Conservation (phyloP, 169 alveolate species). For the Eimeria zaria region DNA sequence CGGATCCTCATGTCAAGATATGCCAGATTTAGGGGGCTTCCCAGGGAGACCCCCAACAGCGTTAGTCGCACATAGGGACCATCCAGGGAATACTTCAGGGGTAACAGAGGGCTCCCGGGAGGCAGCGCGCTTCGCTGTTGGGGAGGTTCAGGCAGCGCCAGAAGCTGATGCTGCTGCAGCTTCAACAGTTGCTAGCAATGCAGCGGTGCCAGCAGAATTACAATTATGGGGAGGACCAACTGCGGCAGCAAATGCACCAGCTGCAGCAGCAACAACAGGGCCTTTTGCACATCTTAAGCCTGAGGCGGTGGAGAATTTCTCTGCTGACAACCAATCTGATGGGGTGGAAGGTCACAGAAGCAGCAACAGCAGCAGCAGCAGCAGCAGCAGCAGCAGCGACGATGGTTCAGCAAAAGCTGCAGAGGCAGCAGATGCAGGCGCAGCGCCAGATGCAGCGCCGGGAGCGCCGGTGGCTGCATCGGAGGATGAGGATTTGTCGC, state of each 20-base stretch:
- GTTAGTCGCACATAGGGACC: background rate
- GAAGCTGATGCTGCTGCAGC: background rate
- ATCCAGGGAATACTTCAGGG: background rate
- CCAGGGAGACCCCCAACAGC: background rate
- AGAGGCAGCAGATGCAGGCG: background rate
- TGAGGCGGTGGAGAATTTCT: background rate
- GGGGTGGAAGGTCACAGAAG: background rate
- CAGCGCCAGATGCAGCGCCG: background rate
- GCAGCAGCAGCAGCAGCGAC: slow-evolving; percentile 63
- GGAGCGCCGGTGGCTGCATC: background rate
- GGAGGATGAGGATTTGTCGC: background rate
- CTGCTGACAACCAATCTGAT: background rate
- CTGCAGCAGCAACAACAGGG: slow-evolving; percentile 15
- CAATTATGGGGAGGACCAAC: background rate
- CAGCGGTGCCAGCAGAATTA: background rate
- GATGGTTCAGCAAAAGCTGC: background rate
- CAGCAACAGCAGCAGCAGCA: slow-evolving; percentile 8
- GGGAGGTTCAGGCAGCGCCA: background rate
- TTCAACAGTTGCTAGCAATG: background rate
- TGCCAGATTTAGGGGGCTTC: background rate
- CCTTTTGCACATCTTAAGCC: background rate
- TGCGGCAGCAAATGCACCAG: background rate
- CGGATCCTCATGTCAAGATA: background rate
- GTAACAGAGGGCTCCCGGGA: background rate
- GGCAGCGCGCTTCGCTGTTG: background rate